Base-by-base conservation (phyloP, 1,139 yeast genomes). In the Scheffersomyces insectosa region DNA sequence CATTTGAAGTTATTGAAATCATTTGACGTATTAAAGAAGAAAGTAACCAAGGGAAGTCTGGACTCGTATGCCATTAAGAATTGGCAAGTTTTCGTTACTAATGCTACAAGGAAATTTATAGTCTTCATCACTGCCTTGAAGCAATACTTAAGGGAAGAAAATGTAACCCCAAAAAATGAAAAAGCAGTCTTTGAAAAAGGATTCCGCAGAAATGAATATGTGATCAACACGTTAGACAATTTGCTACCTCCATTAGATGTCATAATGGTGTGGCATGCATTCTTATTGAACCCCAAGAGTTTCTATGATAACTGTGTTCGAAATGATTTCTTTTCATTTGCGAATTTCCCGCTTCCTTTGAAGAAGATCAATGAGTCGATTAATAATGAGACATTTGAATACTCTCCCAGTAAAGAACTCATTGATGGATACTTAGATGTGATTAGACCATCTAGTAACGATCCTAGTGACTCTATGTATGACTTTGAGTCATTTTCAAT, bases 241-340 rank as follows among this genome's bases (percentile, higher is more conserved):
- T 33, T 49, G 20, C 40, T 66, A 27, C 73, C 74, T 1, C 72
- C 72, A 1, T 48, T 69, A 35, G 76, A 70, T 45, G 63, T 71
- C 4, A 41, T 70, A 8, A 59, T 71, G 66, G 70, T 71, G 1
- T 72, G 77, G 77, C 75, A 72, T 48, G 48, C 68, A 3, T 62
- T 62, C 42, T 44, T 63, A 47, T 50, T 66, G 42, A 63, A 62
- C 37, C 70, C 70, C 2, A 50, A 51, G 27, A 47, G 63, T 0
- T 62, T 52, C 42, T 60, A 65, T 44, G 72, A 68, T 37, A 60
- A 59, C 25, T 59, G 63, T 31, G 42, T 52, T 9, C 56, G 71
- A 28, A 56, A 59, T 42, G 50, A 59, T 12, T 54, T 60, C 36
- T 35, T 46, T 14, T 42, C 50, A 40, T 56, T 69, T 44, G 58